Evolutionary conservation across 2,329 filamentous ascomycete species (phyloP).

Genomic region (Ophiostoma fasciatum): DNA sequence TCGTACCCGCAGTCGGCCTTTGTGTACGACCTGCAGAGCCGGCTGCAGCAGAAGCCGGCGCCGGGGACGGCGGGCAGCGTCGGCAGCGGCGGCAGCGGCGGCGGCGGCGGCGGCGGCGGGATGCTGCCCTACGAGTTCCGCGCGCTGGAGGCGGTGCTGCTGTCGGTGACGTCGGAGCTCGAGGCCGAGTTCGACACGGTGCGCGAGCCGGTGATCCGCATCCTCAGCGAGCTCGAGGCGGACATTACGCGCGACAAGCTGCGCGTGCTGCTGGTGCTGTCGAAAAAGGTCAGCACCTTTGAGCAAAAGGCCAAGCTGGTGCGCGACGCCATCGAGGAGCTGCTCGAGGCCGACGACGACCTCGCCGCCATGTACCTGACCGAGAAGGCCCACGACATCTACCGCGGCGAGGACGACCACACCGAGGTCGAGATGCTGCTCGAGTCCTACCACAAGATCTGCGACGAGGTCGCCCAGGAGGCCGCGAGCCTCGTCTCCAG

Average conservation of each 20-base stretch:
- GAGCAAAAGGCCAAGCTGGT: slow-evolving; percentile 94
- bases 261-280: slow-evolving; percentile 77
- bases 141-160: slow-evolving; percentile 85
- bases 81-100: neutral
- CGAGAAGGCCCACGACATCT: slow-evolving; percentile 63
- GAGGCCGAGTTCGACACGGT: slow-evolving; percentile 93
- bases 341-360: slow-evolving; percentile 93
- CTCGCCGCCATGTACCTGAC: slow-evolving; percentile 89
- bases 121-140: slow-evolving; percentile 84
- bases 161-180: slow-evolving; percentile 80
- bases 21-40: slow-evolving; percentile 93
- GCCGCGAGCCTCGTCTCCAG: slow-evolving; percentile 84
- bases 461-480: slow-evolving; percentile 94
- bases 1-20: slow-evolving; percentile 93
- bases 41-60: slow-evolving; percentile 58
- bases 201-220: slow-evolving; percentile 76
- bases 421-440: slow-evolving; percentile 94
- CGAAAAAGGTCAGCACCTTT: slow-evolving; percentile 90
- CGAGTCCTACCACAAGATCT: slow-evolving; percentile 95
- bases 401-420: slow-evolving; percentile 69
- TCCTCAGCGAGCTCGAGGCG: slow-evolving; percentile 82
- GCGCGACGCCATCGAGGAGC: slow-evolving; percentile 83
- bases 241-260: slow-evolving; percentile 94
- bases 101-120: slow-evolving; percentile 17
- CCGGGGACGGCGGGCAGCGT: neutral